Evolutionary conservation across 257 asterid genomes (phyloP), one percentile per base, ranked within the genome.

Genomic region (Plantago elongata): DNA sequence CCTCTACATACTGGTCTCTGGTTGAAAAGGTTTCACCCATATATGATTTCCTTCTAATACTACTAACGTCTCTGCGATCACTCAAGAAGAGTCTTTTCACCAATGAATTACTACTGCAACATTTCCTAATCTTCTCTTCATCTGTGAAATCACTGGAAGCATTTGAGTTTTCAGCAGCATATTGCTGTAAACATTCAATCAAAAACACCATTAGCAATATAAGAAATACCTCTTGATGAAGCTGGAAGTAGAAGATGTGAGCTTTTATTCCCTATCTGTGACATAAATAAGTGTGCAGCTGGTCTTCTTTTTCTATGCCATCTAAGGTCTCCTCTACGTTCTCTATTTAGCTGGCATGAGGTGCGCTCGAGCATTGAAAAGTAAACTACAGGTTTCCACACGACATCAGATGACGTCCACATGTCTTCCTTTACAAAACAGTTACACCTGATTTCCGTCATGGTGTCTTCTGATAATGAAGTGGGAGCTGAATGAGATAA

Each of bases 131-230:
- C 78, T 69, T 78, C 75, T 71, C 58, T 59, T 77, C 77, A 84
- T 77, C 95, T 89, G 97, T 69, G 64, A 84, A 84, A 83, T 70
- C 84, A 84, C 94, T 86, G 89, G 86, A 83, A 80, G 70, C 77
- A 87, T 80, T 84, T 89, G 85, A 89, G 94, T 86, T 73, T 81
- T 83, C 89, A 86, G 89, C 84, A 77, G 75, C 89, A 79, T 71
- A 75, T 69, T 63, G 76, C 60, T 67, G 66, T 43, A 71, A 62
- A 70, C 66, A 42, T n/a, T 60, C 54, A 64, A 48, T 54, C 42
- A 59, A 73, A 42, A 44, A 47, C 51, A 70, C 42, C 40, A 51
- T 40, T 43, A 70, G 74, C 66, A 68, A 60, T 57, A 70, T 46
- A 77, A 82, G 57, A 44, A 73, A 62, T 82, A 93, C 97, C 95